Percentiles rank a stretch among this genome's conserved stretches.
These are phyloP conservation scores for Blastomyces emzantsi DNA, from an alignment of 2,329 filamentous ascomycete species.

Conservation along the genomic window DNA sequence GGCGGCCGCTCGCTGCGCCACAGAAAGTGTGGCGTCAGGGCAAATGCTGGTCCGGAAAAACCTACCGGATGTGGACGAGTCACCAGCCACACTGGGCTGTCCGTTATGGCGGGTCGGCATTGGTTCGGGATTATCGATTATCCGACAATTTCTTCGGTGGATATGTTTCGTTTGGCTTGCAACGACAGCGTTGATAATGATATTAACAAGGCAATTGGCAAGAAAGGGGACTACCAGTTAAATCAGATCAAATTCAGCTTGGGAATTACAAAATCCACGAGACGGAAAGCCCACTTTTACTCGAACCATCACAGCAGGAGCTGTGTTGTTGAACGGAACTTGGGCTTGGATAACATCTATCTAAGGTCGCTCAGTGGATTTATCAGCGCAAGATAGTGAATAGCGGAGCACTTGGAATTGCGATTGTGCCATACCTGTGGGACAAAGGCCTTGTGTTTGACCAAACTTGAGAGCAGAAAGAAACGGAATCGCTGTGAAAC, in stretches of 20 bases:
- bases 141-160: background rate
- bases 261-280: background rate
- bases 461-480: background rate
- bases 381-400: slow-evolving; percentile 1
- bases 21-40: slow-evolving; percentile 14
- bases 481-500: slow-evolving; percentile 1
- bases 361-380: background rate
- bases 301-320: background rate
- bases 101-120: background rate
- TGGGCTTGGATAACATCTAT: background rate
- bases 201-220: background rate
- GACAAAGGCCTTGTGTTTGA: background rate
- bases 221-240: background rate
- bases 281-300: background rate
- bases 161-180: background rate
- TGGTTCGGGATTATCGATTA: background rate
- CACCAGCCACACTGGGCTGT: slow-evolving; percentile 3
- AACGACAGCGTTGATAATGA: background rate
- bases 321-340: background rate
- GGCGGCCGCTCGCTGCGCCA: slow-evolving; percentile 19
- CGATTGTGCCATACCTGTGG: background rate
- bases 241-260: background rate
- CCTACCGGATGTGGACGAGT: background rate
- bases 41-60: slow-evolving; percentile 5
- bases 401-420: background rate